These are phyloP conservation scores for Paramyrothecium sp. DNA, from an alignment of 2,329 filamentous ascomycete species.

Conservation along the genomic window DNA sequence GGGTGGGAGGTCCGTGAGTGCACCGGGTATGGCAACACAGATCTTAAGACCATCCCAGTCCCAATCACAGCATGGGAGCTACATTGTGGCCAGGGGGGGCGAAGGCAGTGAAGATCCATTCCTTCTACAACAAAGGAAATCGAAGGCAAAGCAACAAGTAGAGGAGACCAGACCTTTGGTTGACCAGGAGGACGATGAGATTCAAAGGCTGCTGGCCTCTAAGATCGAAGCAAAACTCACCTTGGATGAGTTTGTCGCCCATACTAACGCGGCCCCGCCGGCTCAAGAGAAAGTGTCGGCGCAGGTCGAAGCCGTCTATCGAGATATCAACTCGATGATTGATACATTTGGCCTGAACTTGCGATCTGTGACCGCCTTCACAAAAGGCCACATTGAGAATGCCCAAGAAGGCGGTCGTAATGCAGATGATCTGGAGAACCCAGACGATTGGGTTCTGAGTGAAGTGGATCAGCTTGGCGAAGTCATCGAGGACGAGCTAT, in stretches of 20 bases:
- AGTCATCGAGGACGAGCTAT: slow-evolving; percentile 64
- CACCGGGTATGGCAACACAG: slow-evolving; percentile 57
- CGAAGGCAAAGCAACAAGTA: slow-evolving; percentile 53
- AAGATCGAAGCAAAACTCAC: slow-evolving; percentile 59
- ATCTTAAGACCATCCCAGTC: slow-evolving; percentile 42
- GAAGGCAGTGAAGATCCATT: slow-evolving; percentile 44
- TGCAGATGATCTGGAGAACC: slow-evolving; percentile 66
- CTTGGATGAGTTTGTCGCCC: slow-evolving; percentile 67
- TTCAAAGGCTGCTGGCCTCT: slow-evolving; percentile 61
- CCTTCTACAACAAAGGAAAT: slow-evolving; percentile 48
- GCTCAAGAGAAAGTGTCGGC: slow-evolving; percentile 57
- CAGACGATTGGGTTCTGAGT: slow-evolving; percentile 70
- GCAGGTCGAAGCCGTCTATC: slow-evolving; percentile 67
- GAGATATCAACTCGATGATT: slow-evolving; percentile 91
- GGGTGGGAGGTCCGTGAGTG: slow-evolving; percentile 55
- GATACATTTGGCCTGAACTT: slow-evolving; percentile 86
- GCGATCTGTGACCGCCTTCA: slow-evolving; percentile 62
- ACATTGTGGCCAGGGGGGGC: slow-evolving; percentile 23
- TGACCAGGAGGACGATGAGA: slow-evolving; percentile 68
- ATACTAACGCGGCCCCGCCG: slow-evolving; percentile 51
- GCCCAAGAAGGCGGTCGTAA: slow-evolving; percentile 53
- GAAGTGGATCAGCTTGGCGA: slow-evolving; percentile 70
- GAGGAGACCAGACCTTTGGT: slow-evolving; percentile 57
- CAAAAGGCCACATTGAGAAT: slow-evolving; percentile 64
- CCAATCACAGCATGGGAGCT: slow-evolving; percentile 33